phyloP scores from a whole-genome alignment of 148 eudicot species.

The Persicaria maculosa region DNA sequence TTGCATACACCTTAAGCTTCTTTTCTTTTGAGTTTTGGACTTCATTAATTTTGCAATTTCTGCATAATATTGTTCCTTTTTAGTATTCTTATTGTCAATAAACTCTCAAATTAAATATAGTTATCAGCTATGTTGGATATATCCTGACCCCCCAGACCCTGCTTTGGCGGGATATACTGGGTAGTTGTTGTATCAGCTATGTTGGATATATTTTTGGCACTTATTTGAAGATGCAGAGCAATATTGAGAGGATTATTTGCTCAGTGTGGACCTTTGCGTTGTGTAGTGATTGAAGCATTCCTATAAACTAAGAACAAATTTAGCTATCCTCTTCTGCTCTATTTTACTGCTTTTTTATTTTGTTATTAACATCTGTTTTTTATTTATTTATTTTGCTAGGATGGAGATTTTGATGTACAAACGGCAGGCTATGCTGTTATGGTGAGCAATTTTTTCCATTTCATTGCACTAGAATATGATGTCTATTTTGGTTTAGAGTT shows the following conservation, averaged over 20 bases:
- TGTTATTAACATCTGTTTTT: background rate
- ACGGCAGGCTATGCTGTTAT: constrained; percentile 51
- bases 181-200: background rate
- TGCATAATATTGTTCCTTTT: background rate
- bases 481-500: background rate
- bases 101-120: background rate
- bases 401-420: constrained; percentile 98
- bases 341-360: background rate
- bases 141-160: no score
- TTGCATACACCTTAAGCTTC: no score
- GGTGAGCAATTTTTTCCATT: constrained; percentile 32
- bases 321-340: background rate
- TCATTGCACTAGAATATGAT: background rate
- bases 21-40: no score
- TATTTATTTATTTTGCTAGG: constrained; percentile 33
- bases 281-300: background rate
- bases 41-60: no score
- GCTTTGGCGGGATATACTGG: no score
- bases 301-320: background rate
- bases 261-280: background rate
- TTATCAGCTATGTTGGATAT: background rate
- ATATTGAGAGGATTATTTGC: background rate
- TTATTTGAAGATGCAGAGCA: background rate
- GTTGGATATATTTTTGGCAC: background rate
- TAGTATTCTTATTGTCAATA: background rate